phyloP scores from a whole-genome alignment of 2,329 filamentous ascomycete genomes.

The Akanthomyces lecanii region DNA sequence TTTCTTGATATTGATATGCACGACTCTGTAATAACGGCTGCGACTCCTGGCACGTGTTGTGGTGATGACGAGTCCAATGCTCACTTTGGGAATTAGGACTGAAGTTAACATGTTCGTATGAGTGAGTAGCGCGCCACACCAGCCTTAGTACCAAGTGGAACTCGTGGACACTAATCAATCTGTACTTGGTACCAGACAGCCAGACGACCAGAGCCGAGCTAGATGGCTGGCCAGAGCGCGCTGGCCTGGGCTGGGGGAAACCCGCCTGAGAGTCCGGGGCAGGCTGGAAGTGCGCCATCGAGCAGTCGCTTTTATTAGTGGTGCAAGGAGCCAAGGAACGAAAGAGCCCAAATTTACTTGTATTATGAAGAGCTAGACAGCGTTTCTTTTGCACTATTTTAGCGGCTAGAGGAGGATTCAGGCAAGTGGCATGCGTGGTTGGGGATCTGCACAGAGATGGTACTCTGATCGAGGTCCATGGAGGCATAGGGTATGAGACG shows the following conservation, averaged over 20 bases:
- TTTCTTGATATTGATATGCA: background rate
- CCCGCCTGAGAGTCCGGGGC: conserved; percentile 3
- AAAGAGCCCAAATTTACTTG: background rate
- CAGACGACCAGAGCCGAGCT: background rate
- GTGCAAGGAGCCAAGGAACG: background rate
- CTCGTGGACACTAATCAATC: background rate
- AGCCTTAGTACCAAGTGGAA: background rate
- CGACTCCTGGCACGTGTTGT: background rate
- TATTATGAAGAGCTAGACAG: background rate
- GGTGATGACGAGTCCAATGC: conserved; percentile 4
- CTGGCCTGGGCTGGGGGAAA: background rate
- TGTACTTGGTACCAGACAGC: background rate
- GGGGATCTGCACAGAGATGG: background rate
- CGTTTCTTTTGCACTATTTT: background rate
- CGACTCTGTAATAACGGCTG: background rate
- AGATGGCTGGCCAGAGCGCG: conserved; percentile 1
- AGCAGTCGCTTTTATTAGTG: background rate
- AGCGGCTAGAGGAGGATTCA: background rate
- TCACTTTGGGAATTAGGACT: background rate
- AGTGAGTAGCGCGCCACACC: background rate
- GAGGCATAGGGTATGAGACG: background rate
- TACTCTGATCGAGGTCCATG: background rate
- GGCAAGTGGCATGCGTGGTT: background rate
- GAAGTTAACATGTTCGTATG: background rate
- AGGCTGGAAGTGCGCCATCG: conserved; percentile 2